phyloP scores from a whole-genome alignment of 2,329 filamentous ascomycete genomes.

The Ophiostoma sp. region DNA sequence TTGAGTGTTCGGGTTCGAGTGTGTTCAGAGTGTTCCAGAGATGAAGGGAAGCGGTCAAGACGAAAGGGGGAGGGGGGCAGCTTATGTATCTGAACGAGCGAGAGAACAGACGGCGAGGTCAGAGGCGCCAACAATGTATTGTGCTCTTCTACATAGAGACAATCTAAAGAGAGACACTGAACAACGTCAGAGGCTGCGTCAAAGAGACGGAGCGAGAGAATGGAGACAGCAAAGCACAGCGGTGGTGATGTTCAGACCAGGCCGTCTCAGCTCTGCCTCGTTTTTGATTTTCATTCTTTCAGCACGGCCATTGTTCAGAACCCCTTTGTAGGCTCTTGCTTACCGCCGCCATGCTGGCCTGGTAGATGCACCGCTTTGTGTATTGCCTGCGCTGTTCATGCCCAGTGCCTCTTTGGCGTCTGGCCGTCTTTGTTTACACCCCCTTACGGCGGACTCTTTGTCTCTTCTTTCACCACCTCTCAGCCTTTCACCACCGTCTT shows the following conservation, averaged over 20 bases:
- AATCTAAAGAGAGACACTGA: neutral
- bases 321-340: neutral
- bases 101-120: neutral
- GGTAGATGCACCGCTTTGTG: neutral
- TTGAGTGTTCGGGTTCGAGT: neutral
- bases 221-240: neutral
- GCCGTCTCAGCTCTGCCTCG: neutral
- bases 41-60: neutral
- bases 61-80: neutral
- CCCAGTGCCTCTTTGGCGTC: neutral
- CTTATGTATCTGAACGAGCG: neutral
- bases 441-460: too few species aligned
- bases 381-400: neutral
- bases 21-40: neutral
- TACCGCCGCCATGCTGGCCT: neutral
- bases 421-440: neutral
- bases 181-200: neutral
- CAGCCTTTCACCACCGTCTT: neutral
- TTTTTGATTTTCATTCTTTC: neutral
- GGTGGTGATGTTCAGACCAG: neutral
- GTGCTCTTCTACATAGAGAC: neutral
- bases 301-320: neutral
- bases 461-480: neutral
- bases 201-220: neutral
- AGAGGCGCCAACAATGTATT: neutral